Evolutionary conservation across 768 basidiomycete species (phyloP).

Genomic region (Gloeopeniophorella convolvens): DNA sequence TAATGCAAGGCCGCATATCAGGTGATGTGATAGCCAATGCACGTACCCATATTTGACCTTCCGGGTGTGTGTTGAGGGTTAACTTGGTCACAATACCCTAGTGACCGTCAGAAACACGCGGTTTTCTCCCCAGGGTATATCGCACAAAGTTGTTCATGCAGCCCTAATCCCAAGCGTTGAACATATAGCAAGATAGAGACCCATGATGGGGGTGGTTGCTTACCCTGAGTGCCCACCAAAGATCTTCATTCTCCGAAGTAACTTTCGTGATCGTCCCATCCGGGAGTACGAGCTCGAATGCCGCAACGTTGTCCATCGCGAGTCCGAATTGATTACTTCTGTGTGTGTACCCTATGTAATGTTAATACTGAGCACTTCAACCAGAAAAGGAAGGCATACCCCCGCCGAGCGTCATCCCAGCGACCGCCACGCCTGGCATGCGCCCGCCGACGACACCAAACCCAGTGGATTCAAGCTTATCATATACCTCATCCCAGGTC

Average conservation of each 20-base stretch:
- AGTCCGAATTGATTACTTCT: constrained; percentile 30
- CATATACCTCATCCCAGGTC: constrained; percentile 25
- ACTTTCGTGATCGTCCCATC: constrained; percentile 21
- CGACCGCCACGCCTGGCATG: constrained; percentile 20
- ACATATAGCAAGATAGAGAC: too few relatives aligned
- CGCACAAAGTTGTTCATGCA: constrained; percentile 17
- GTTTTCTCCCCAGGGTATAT: too few relatives aligned
- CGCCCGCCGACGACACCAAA: constrained; percentile 23
- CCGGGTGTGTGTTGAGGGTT: constrained; percentile 1
- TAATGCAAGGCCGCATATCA: too few relatives aligned
- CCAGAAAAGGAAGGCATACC: constrained; percentile 8
- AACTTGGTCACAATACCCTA: constrained; percentile 10
- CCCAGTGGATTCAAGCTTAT: constrained; percentile 8
- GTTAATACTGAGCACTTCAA: background rate
- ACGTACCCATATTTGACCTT: constrained; percentile 5
- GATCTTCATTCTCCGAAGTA: constrained; percentile 3
- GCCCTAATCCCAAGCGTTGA: too few relatives aligned
- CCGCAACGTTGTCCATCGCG: constrained; percentile 30
- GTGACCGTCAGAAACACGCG: too few relatives aligned
- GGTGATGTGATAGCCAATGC: background rate
- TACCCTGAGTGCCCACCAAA: constrained; percentile 16
- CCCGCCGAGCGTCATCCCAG: constrained; percentile 24
- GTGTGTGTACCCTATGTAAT: constrained; percentile 26
- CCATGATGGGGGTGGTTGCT: too few relatives aligned
- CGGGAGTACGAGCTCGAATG: constrained; percentile 27